Percentiles rank a stretch among this genome's conserved stretches.
These are phyloP conservation scores for Neospora caninum DNA, from an alignment of 169 alveolate genomes.

Conservation along the genomic window DNA sequence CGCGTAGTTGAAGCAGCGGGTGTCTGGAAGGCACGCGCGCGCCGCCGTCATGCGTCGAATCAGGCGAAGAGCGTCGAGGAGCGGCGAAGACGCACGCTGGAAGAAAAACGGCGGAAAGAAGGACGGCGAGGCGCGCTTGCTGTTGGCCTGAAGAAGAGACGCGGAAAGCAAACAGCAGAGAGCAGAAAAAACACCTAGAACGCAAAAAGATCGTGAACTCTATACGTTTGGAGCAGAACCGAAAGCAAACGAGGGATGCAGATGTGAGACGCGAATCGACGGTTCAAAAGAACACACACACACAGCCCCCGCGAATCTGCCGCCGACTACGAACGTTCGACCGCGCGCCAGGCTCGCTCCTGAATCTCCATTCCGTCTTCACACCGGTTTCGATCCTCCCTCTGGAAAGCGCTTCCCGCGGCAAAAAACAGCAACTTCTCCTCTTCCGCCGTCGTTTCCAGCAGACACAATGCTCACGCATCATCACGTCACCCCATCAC, in stretches of 20 bases:
- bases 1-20: conserved; percentile 24
- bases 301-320: no score
- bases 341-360: no score
- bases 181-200: neutral
- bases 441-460: no score
- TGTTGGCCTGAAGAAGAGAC: neutral
- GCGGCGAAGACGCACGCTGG: neutral
- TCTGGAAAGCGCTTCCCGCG: no score
- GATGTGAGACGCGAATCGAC: no score
- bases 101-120: neutral
- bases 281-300: no score
- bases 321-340: no score
- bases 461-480: no score
- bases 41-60: neutral
- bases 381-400: no score
- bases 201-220: neutral
- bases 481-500: no score
- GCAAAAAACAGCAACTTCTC: no score
- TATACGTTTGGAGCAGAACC: neutral
- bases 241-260: neutral
- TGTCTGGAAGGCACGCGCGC: neutral
- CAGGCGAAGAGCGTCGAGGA: neutral
- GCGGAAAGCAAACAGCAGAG: neutral
- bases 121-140: neutral
- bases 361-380: no score